These are phyloP conservation scores for Stagonosporopsis cucurbitacearum DNA, from an alignment of 2,329 filamentous ascomycete genomes.

Conservation along the genomic window DNA sequence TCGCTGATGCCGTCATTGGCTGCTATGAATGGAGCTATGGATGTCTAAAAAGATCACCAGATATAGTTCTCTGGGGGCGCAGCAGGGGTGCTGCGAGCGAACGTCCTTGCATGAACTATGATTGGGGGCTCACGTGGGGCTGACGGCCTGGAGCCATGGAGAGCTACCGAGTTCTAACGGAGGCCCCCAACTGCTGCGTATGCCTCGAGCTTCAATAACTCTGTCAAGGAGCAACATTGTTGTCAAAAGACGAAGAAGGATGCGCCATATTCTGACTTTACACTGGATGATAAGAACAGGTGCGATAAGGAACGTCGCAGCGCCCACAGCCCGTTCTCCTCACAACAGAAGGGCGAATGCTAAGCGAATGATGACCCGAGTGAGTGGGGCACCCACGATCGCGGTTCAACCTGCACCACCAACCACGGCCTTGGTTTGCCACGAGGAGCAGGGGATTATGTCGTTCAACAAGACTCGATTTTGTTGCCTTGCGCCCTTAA, in stretches of 20 bases:
- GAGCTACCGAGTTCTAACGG: too few relatives aligned
- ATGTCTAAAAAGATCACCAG: neutral
- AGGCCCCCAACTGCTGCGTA: too few relatives aligned
- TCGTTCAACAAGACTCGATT: neutral
- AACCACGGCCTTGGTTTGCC: constrained; percentile 6
- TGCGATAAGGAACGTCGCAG: too few relatives aligned
- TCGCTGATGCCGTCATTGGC: neutral
- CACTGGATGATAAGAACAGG: too few relatives aligned
- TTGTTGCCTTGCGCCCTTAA: constrained; percentile 5
- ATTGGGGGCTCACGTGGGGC: too few relatives aligned
- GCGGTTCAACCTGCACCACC: constrained; percentile 9
- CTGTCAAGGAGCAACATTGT: too few relatives aligned
- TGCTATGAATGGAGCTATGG: neutral
- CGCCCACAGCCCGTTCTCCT: too few relatives aligned
- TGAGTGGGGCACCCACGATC: constrained; percentile 2
- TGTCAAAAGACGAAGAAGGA: too few relatives aligned
- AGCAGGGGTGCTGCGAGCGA: neutral
- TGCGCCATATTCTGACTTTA: too few relatives aligned
- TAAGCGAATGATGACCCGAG: constrained; percentile 17
- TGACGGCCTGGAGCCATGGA: too few relatives aligned
- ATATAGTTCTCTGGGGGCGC: constrained; percentile 10
- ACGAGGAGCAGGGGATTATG: neutral
- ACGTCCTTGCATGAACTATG: constrained; percentile 7
- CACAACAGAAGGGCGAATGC: neutral
- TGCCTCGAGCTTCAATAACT: too few relatives aligned